Evolutionary conservation across 805 yeast genomes (phyloP), one percentile per base, ranked within the genome.

Genomic region (Lachancea kluyveri): DNA sequence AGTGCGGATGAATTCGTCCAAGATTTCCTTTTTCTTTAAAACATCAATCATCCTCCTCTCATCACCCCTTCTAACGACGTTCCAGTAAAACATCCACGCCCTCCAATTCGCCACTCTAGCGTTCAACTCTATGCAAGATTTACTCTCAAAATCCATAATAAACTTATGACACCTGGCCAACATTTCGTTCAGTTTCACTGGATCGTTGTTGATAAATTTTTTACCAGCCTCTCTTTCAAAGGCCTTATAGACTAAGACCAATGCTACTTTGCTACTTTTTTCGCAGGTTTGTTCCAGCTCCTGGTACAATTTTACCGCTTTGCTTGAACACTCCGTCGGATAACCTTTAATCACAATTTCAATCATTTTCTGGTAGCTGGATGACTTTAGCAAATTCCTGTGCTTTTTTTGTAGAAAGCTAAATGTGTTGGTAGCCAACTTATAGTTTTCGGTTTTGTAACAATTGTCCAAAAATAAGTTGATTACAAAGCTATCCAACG

Each of bases 51-150:
- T 37, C 3, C 33, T 31, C 25, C 34, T 18, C 7, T 30, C 34
- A 30, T 45, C 42, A 6, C 39, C 33, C 22, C 42, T 43, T 16
- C 35, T 41, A 6, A 46, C 16, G 15, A 53, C 39, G 10, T 37
- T 40, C 34, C 48, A 46, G 9, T 46, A 17, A 35, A 42, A 51
- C 28, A 49, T 40, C 59, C 57, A 55, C 6, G 57, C 30, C 22
- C 48, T 35, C 22, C 44, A 39, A 2, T 45, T 33, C 11, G 41
- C 39, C 3, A 46, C 28, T 17, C 34, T 42, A 9, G 20, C 20
- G 2, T 40, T 32, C 6, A 34, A 23, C 8, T 33, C 33, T n/a
- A 30, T 35, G 3, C 43, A 37, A 24, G 33, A 34, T 4, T 26
- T 18, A 5, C 46, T 35, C 20, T 55, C 59, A 4, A 38, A 19